Base-by-base conservation (phyloP, 306 rosid genomes). In the Dalbergia oliveri region DNA sequence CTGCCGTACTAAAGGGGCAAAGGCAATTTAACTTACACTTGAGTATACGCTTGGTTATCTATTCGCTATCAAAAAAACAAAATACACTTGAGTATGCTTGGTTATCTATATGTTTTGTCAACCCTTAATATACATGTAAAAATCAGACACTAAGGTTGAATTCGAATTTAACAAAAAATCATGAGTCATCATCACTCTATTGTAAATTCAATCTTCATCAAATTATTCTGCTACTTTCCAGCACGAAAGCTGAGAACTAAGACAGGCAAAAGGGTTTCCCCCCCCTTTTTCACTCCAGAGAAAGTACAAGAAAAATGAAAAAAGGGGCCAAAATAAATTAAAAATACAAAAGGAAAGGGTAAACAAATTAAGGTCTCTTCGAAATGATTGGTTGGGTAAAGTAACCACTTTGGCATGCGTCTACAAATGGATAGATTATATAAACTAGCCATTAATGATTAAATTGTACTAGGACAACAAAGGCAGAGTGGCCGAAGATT, bases 161-260 rank as follows among this genome's bases (percentile, higher is more conserved):
- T 11, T 51, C 18, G 72, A 39, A 23, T 58, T 43, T 44, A 35
- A 15, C 8, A 6, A 58, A 66, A 41, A 23, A 56, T 26, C 1
- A 44, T 65, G 69, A 56, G 57, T 44, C 76, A 81, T 59, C 76
- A 75, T 75, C 85, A 13, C 50, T 75, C 14, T 65, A 41, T 67
- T 67, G 49, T 49, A 58, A 58, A 75, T 75, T 81, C 73, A 81
- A 44, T 75, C 64, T 15, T 50, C 11, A 5, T 43, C 34, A 56
- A 56, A 14, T 81, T 41, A 81, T 81, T 81, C 69, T 21, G 9
- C 72, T 66, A 67, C 81, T 81, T 81, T 81, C 70, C 85, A 74
- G 80, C 80, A 3, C 56, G 33, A 81, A 81, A 81, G 80, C 51
- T 50, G 70, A 18, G 15, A 4, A 3, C 5, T 6, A 50, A 50